A percentile compares a stretch with the other conserved stretches of the same genome.
phyloP scores from a whole-genome alignment of 768 basidiomycete species.

The Suillus occidentalis region DNA sequence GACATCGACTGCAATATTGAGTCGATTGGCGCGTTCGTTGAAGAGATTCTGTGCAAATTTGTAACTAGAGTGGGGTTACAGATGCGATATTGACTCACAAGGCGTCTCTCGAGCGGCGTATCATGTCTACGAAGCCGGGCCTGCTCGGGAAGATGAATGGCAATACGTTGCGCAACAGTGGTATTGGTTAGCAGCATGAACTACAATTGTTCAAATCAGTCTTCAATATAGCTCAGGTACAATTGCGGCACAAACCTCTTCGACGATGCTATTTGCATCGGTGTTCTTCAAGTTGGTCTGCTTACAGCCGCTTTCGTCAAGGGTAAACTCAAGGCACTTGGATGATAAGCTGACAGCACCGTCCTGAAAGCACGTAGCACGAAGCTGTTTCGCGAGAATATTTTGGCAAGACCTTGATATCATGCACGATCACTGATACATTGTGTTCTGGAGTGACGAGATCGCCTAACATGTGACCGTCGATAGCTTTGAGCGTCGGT shows the following conservation, averaged over 20 bases:
- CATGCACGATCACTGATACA: conserved; percentile 63
- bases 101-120: conserved; percentile 84
- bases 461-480: conserved; percentile 60
- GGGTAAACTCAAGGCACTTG: conserved; percentile 67
- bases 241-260: conserved; percentile 63
- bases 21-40: conserved; percentile 73
- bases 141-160: conserved; percentile 93
- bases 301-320: conserved; percentile 79
- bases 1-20: conserved; percentile 81
- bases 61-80: conserved; percentile 15
- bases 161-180: conserved; percentile 88
- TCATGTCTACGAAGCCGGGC: conserved; percentile 96
- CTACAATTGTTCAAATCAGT: conserved; percentile 37
- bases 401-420: conserved; percentile 64
- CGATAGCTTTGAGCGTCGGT: conserved; percentile 79
- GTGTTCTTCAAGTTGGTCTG: conserved; percentile 48
- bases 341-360: conserved; percentile 77
- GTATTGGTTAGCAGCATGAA: conserved; percentile 95
- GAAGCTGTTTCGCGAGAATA: conserved; percentile 69
- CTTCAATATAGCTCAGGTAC: neutral
- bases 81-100: conserved; percentile 49
- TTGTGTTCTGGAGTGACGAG: conserved; percentile 58
- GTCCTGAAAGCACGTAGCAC: conserved; percentile 69
- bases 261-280: conserved; percentile 80
- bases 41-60: conserved; percentile 60